Evolutionary conservation across 306 rosid genomes (phyloP).

Genomic region (Benincasa hispida): DNA sequence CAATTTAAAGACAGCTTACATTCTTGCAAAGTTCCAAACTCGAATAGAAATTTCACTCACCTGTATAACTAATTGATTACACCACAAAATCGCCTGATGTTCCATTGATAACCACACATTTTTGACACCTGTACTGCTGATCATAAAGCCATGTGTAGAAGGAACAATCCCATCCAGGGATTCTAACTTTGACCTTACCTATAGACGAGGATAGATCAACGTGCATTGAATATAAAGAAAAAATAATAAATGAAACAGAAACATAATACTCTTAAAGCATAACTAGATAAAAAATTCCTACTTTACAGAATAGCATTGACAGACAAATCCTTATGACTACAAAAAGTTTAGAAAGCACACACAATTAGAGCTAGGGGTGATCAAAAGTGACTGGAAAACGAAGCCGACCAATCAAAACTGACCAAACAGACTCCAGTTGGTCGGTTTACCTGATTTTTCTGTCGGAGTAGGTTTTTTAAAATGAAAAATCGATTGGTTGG

Average conservation of each 20-base stretch:
- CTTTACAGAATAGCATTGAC: not conserved
- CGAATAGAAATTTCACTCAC: slow-evolving; percentile 31
- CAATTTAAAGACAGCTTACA: slow-evolving; percentile 13
- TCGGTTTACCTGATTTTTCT: too few relatives aligned
- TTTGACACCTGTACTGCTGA: slow-evolving; percentile 85
- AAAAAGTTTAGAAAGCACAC: not conserved
- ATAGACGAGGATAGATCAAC: slow-evolving; percentile 13
- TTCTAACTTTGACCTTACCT: slow-evolving; percentile 77
- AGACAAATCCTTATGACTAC: not conserved
- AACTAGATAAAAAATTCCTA: not conserved
- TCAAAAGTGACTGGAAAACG: too few relatives aligned
- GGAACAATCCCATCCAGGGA: slow-evolving; percentile 93
- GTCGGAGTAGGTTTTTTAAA: too few relatives aligned
- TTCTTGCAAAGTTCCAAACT: slow-evolving; percentile 6
- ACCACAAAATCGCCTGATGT: slow-evolving; percentile 96
- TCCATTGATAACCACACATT: slow-evolving; percentile 99
- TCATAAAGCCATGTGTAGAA: slow-evolving; percentile 92
- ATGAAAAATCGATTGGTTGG: too few relatives aligned
- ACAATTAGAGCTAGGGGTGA: too few relatives aligned
- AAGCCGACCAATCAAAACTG: too few relatives aligned
- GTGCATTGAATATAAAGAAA: not conserved
- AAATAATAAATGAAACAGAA: not conserved
- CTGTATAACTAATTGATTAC: slow-evolving; percentile 88
- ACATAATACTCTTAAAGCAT: not conserved
- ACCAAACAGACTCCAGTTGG: too few relatives aligned